Evolutionary conservation across 305 asterid species (phyloP), one percentile per base, ranked within the genome.

Genomic region (Solanum hybrid): DNA sequence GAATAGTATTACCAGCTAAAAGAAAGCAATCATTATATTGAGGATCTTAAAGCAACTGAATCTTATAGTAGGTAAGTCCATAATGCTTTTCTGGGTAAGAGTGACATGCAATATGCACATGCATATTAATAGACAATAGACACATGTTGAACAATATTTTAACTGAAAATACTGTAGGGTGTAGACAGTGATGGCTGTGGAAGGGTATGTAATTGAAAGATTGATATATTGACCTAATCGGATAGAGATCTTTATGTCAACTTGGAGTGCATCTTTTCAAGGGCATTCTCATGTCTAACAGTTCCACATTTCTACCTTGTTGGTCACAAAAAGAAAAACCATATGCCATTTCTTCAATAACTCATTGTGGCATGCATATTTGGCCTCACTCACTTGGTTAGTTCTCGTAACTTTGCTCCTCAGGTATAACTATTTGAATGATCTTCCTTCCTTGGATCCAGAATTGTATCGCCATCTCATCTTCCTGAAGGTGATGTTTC

Each of bases 381-480:
- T 84, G 40, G 42, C 75, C 75, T 51, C 87, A 46, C 73, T 46
- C 29, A 84, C 42, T 84, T 84, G 75, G 34, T 20, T 31, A 2
- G 1, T 42, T 81, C 27, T 42, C 11, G 37, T 88, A 56, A 40
- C 87, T 92, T 22, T 91, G 85, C 90, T 92, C 34, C 93, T 90
- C 93, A 97, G 99, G 97, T 86, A 94, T 93, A 97, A 96, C 92
- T 97, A 97, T 91, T 93, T 96, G 96, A 97, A 97, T 86, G 99
- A 97, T 92, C 92, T 97, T 75, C 99, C 99, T 89, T 97, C 99
- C 87, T 93, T 97, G 97, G 99, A 97, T 92, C 98, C 96, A 14
- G 99, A 97, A 92, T 91, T 97, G 89, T 97, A 97, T 91, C 98
- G 97, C 89, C 99, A 97, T 92, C 94, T 97, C 90, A 94, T 96